Evolutionary conservation across 2,329 filamentous ascomycete species (phyloP), one percentile per base, ranked within the genome.

Genomic region (Ophiocordyceps camponoti-floridani): DNA sequence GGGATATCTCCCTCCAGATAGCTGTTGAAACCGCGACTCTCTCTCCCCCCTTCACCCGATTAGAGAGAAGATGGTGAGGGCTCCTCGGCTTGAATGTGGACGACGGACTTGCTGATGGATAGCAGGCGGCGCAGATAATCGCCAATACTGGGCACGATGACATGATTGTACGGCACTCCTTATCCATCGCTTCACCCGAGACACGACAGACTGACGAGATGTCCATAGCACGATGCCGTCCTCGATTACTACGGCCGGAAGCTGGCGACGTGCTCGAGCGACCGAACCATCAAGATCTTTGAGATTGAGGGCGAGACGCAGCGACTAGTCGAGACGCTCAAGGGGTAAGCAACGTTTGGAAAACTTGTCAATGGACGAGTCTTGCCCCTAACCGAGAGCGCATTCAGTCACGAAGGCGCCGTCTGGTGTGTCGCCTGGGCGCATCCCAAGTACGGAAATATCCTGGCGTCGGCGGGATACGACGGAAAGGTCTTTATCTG

Each of bases 241-340:
- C 81, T 98, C 59, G 91, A 98, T 64, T 98, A 96, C 72, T 98
- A 96, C 65, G 91, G 91, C 58, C 81, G 91, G 53, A 83, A 89
- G 59, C 78, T 98, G 55, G 91, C 91, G 50, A 98, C 91, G 52
- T 96, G 91, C 66, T 95, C 88, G 33, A 95, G 89, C 52, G 91
- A 98, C 67, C 88, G 91, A 62, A 96, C 89, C 42, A 94, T 98
- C 70, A 96, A 96, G 70, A 96, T 98, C 60, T 98, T 95, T 60
- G 91, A 98, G 66, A 82, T 98, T 46, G 89, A 96, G 58, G 86
- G 87, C 57, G 88, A 96, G 55, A 76, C 82, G 53, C 89, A 98
- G 65, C 77, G 84, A 51, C 69, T 96, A 54, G 76, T 85, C 31
- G 89, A 96, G 68, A 98, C 91, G 26, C 70, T 98, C 52, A 94